Evolutionary conservation across 1,284 basidiomycete species (phyloP).

Genomic region (Melanopsichium pennsylvanicum): DNA sequence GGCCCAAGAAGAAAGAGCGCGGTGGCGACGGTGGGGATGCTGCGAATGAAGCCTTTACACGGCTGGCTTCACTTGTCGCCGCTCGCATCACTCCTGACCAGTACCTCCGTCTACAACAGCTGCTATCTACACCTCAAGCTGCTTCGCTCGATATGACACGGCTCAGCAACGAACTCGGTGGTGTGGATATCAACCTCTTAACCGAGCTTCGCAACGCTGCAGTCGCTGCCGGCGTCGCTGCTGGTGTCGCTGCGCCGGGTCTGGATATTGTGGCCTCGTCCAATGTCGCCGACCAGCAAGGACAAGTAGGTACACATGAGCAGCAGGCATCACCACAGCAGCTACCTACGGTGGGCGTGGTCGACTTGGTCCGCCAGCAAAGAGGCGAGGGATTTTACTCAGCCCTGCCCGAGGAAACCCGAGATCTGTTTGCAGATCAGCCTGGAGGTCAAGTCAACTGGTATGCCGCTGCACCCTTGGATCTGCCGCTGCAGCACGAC

Average conservation of each 20-base stretch:
- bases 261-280: conserved; percentile 27
- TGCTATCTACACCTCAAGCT: conserved; percentile 37
- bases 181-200: conserved; percentile 31
- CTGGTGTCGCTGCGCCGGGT: conserved; percentile 19
- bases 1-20: conserved; percentile 34
- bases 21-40: conserved; percentile 13
- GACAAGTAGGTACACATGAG: background rate
- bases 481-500: conserved; percentile 45
- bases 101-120: conserved; percentile 36
- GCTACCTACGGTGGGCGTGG: conserved; percentile 27
- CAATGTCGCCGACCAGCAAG: conserved; percentile 9
- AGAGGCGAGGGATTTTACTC: conserved; percentile 49
- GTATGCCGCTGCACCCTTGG: conserved; percentile 55
- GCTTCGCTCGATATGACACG: conserved; percentile 37
- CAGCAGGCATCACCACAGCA: too few relatives aligned
- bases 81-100: conserved; percentile 36
- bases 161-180: conserved; percentile 33
- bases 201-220: conserved; percentile 39
- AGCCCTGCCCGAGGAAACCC: conserved; percentile 44
- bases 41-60: conserved; percentile 31
- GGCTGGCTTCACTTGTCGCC: conserved; percentile 33
- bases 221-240: conserved; percentile 25
- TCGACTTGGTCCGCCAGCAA: conserved; percentile 38
- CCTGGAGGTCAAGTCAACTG: conserved; percentile 49
- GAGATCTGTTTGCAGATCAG: conserved; percentile 49